These are phyloP conservation scores for Plasmodium sp. DNA, from an alignment of 169 alveolate species.

Conservation along the genomic window DNA sequence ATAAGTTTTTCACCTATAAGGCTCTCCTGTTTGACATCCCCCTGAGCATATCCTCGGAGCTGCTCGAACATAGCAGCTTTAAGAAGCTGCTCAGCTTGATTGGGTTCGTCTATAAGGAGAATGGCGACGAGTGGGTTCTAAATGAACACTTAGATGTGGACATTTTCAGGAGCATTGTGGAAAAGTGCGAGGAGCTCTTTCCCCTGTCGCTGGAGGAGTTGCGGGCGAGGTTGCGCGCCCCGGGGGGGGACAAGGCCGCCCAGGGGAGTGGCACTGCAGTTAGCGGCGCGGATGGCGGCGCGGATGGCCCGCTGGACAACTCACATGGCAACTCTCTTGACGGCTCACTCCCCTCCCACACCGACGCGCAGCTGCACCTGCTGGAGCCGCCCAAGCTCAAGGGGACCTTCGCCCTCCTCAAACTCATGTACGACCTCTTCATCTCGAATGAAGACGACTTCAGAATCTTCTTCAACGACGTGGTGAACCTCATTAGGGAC, in stretches of 20 bases:
- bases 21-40: conserved; percentile 63
- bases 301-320: too few relatives aligned
- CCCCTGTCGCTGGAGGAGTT: not conserved
- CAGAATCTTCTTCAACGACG: conserved; percentile 33
- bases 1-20: conserved; percentile 6
- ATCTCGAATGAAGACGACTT: conserved; percentile 29
- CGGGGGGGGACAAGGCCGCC: not conserved
- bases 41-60: conserved; percentile 47
- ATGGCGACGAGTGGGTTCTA: conserved; percentile 33
- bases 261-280: not conserved
- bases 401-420: conserved; percentile 30
- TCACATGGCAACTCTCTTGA: too few relatives aligned
- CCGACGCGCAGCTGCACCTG: conserved; percentile 4
- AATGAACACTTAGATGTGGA: conserved; percentile 26
- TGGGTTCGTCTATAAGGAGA: conserved; percentile 41
- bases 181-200: conserved; percentile 42
- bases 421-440: conserved; percentile 42
- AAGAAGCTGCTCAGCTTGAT: conserved; percentile 19
- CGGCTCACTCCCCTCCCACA: too few relatives aligned
- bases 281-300: not conserved
- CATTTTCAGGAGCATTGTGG: conserved; percentile 13
- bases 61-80: conserved; percentile 44
- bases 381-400: not conserved
- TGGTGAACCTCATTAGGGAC: conserved; percentile 26
- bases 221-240: not conserved